Evolutionary conservation across 768 basidiomycete genomes (phyloP).

Genomic region (Myochromella boudieri): DNA sequence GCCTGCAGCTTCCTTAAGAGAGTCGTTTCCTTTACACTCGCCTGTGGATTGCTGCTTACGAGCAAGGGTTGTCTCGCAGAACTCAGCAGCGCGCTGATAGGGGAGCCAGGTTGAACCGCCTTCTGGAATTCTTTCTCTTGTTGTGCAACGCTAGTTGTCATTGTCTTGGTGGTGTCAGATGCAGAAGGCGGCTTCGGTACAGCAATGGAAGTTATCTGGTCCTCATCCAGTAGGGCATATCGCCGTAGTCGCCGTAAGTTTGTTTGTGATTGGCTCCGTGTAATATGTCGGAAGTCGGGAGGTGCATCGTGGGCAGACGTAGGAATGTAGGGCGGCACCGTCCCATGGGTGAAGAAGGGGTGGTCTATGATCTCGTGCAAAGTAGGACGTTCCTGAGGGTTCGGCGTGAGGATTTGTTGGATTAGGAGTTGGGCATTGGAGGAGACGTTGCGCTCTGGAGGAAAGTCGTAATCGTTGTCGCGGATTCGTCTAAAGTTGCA

Average conservation of each 20-base stretch:
- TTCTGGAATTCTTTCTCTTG: constrained; percentile 97
- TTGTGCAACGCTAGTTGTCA: constrained; percentile 66
- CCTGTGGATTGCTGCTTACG: constrained; percentile 44
- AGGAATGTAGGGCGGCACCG: constrained; percentile 81
- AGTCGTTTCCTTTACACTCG: constrained; percentile 34
- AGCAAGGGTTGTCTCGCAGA: constrained; percentile 88
- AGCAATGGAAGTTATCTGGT: constrained; percentile 44
- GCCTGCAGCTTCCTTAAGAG: constrained; percentile 59
- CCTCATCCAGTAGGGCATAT: constrained; percentile 62
- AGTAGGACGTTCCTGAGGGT: constrained; percentile 80
- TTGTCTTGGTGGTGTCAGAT: constrained; percentile 33
- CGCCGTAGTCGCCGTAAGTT: constrained; percentile 74
- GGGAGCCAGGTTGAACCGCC: constrained; percentile 92
- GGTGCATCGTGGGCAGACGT: constrained; percentile 69
- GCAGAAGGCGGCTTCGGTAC: constrained; percentile 33
- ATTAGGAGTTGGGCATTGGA: constrained; percentile 75
- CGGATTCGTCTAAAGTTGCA: constrained; percentile 73
- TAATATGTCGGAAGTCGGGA: constrained; percentile 76
- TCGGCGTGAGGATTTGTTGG: constrained; percentile 78
- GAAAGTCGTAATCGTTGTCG: constrained; percentile 92
- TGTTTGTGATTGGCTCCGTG: constrained; percentile 53
- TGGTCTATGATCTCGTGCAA: constrained; percentile 85
- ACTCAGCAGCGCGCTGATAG: constrained; percentile 87
- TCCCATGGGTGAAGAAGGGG: constrained; percentile 79
- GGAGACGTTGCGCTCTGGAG: constrained; percentile 71